Evolutionary conservation across 768 basidiomycete species (phyloP), one percentile per base, ranked within the genome.

Genomic region (Macrolepiota dolichaula): DNA sequence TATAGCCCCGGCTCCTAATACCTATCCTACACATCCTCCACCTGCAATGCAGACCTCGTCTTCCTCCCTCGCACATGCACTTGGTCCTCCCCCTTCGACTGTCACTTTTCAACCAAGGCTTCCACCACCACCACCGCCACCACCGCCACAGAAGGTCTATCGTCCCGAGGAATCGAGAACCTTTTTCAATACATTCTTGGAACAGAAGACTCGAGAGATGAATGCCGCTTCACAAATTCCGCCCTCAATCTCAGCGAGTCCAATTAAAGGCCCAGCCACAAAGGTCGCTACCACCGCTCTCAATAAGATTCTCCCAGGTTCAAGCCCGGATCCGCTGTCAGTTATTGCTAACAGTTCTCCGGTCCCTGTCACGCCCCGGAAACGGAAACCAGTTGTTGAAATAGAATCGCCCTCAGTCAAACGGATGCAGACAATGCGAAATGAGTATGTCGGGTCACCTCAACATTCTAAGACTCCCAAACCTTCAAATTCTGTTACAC

Each of bases 11-110:
- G 78, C 79, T 17, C 76, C 79, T 36, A 53, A 35, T 3, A 80
- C 84, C 1, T 92, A 92, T 73, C 89, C 89, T 2, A 89, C 89
- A 1, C 87, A 87, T 24, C 87, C 89, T 0, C 85, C 84, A 17
- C 87, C 87, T 1, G 80, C 81, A 12, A 84, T 89, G 42, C 81
- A 76, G 38, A 76, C 80, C n/a, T 83, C 81, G 0, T 88, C 89
- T 1, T 92, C 90, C 15, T 92, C 91, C 12, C 82, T 91, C 59
- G 90, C 91, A 4, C 80, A 79, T 70, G 91, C 91, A 2, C 80
- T 93, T 24, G 89, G 87, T 27, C 51, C 47, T 44, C 60, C 60
- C 17, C 59, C 63, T 38, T 56, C 51, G 4, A 54, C 55, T 25
- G 57, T 44, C 6, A 59, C 64, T n/a, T 35, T 40, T 19, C 67